Evolutionary conservation across 2,329 filamentous ascomycete species (phyloP).

Genomic region (Fusarium hainanense): DNA sequence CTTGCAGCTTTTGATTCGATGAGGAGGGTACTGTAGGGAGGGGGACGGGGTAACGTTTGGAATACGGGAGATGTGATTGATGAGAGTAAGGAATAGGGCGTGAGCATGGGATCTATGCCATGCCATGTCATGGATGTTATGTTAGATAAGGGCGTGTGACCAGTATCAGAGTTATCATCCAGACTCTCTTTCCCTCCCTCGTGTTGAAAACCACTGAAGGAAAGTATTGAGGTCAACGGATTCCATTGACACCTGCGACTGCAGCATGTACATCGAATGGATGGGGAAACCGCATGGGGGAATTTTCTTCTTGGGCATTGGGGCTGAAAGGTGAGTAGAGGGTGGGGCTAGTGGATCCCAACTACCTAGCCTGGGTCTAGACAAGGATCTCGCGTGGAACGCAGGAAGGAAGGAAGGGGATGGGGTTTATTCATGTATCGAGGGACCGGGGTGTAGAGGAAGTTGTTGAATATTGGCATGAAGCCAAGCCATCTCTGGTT

Average conservation of each 20-base stretch:
- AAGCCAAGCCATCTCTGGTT: neutral
- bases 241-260: constrained; percentile 9
- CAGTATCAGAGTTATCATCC: neutral
- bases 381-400: constrained; percentile 41
- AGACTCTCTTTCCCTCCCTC: neutral
- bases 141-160: constrained; percentile 5
- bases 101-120: neutral
- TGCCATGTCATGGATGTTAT: neutral
- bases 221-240: constrained; percentile 26
- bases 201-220: neutral
- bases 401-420: constrained; percentile 22
- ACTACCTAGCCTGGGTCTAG: constrained; percentile 19
- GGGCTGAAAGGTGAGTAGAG: constrained; percentile 40
- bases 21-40: constrained; percentile 13
- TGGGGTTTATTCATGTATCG: constrained; percentile 43
- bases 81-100: constrained; percentile 2
- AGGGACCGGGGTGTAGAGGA: constrained; percentile 6
- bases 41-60: constrained; percentile 35
- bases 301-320: constrained; percentile 40
- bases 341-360: constrained; percentile 18
- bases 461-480: constrained; percentile 1
- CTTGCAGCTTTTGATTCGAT: constrained; percentile 40
- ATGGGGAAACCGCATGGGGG: constrained; percentile 42
- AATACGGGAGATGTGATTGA: constrained; percentile 23
- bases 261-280: constrained; percentile 25